phyloP scores from a whole-genome alignment of 768 basidiomycete species.

The Rhodotorula babjevae region DNA sequence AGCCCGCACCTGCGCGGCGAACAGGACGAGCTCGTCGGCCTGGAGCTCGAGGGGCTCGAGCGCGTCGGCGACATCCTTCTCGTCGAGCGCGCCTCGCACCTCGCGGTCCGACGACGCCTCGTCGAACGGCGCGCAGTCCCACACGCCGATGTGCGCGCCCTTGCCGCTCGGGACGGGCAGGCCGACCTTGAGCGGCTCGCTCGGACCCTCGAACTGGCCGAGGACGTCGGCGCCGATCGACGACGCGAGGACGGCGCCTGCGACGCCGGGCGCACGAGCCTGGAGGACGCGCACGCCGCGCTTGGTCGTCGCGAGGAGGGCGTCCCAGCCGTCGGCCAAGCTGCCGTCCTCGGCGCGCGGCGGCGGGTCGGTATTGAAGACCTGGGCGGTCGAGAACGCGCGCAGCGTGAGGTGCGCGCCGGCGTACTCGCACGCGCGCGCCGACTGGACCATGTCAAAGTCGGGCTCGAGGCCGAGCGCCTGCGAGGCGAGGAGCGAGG shows the following conservation, averaged over 20 bases:
- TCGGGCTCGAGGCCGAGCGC: constrained; percentile 24
- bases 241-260: not conserved
- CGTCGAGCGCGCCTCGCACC: constrained; percentile 10
- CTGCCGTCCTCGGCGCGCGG: not conserved
- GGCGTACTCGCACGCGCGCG: constrained; percentile 14
- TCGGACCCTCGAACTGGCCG: not conserved
- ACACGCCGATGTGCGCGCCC: constrained; percentile 35
- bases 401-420: constrained; percentile 32
- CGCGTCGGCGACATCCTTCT: constrained; percentile 31
- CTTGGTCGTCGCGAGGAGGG: constrained; percentile 3
- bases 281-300: constrained; percentile 7
- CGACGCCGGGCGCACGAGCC: not conserved
- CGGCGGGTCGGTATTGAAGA: constrained; percentile 29
- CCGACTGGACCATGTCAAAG: constrained; percentile 39
- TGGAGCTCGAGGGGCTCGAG: not conserved
- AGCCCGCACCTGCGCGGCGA: not conserved
- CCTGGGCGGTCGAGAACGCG: constrained; percentile 36
- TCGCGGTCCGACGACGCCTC: not conserved
- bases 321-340: constrained; percentile 4
- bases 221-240: constrained; percentile 10
- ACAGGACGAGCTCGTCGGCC: not conserved
- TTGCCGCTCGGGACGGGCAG: constrained; percentile 1
- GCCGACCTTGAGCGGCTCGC: constrained; percentile 19
- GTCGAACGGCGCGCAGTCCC: constrained; percentile 21
- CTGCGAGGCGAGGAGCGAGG: constrained; percentile 10